A percentile compares a stretch with the other conserved stretches of the same genome.
Conservation (phyloP, 805 yeast species). For the Pichia eremophila region DNA sequence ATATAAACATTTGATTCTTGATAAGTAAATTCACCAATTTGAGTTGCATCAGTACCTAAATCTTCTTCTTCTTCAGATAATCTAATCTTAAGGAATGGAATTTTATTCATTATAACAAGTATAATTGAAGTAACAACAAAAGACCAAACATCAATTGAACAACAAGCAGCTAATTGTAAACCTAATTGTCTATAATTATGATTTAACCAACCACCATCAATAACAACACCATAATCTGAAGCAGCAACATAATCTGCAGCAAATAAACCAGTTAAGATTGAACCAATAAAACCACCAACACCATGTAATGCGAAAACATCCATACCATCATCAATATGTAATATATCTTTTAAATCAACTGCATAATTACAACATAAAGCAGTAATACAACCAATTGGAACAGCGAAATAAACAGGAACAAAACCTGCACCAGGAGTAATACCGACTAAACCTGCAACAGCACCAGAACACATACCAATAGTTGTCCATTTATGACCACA, state of each 20-base stretch:
- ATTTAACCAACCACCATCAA: conserved; percentile 83
- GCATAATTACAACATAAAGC: conserved; percentile 77
- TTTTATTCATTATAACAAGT: conserved; percentile 54
- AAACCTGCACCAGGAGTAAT: conserved; percentile 96
- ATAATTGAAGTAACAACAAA: conserved; percentile 63
- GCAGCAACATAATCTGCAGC: conserved; percentile 88
- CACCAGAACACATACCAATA: conserved; percentile 90
- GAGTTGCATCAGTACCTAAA: conserved; percentile 78
- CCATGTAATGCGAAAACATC: conserved; percentile 93
- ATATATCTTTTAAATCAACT: conserved; percentile 62
- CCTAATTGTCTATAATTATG: conserved; percentile 78
- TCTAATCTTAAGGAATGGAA: conserved; percentile 78
- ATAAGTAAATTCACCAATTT: conserved; percentile 85
- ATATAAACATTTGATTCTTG: conserved; percentile 56
- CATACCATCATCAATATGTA: conserved; percentile 87
- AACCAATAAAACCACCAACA: conserved; percentile 84
- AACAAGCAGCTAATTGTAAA: conserved; percentile 74
- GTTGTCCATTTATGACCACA: conserved; percentile 87
- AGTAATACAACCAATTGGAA: conserved; percentile 73
- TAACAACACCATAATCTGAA: conserved; percentile 56
- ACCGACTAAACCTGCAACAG: conserved; percentile 88
- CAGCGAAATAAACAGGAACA: conserved; percentile 86
- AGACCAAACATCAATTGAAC: conserved; percentile 67
- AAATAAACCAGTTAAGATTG: conserved; percentile 79
- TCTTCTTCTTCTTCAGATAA: conserved; percentile 81